Base-by-base conservation (phyloP, 2,329 filamentous ascomycete genomes). In the Claviceps africana region DNA sequence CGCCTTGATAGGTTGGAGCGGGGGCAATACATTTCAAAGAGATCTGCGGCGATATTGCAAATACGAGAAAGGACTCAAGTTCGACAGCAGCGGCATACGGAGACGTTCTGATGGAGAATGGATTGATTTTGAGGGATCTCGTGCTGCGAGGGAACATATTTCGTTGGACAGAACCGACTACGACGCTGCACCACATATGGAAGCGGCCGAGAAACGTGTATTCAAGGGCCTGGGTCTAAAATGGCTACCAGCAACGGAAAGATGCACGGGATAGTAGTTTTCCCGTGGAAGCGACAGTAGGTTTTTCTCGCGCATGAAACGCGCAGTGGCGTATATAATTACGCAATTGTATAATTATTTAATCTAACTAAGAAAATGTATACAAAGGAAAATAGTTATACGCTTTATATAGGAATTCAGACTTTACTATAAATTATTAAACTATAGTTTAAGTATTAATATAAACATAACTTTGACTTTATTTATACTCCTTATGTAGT, bases 71-170 rank as follows among this genome's bases (percentile, higher is more conserved):
- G 73, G 73, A 0, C 83, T 88, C 75, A 95, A 93, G 65, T 97
- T 97, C 63, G 90, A 96, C 63, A 93, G 86, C 56, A 94, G 87
- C 61, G 93, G 93, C 0, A 79, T 95, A 11, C 76, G 89, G 45
- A 81, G 81, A 60, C 74, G 83, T 9, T 65, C 61, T 9, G 79
- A 82, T 51, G 87, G 86, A 1, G 67, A 69, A 3, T 82, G 83
- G 72, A 78, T 91, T n/a, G 82, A 93, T 64, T 60, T 93, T 8
- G 79, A 82, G 22, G 44, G 48, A 22, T 25, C 21, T 22, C 28
- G n/a, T 7, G n/a, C 39, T 25, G 19, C 30, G n/a, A 19, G 19
- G 13, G 31, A 50, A 30, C n/a, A n/a, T 22, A 10, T 25, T 17
- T 17, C 22, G 11, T 75, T 61, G 51, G 62, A 62, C 22, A 67